phyloP scores from a whole-genome alignment of 75 land plant species.

The Picea sitchensis region DNA sequence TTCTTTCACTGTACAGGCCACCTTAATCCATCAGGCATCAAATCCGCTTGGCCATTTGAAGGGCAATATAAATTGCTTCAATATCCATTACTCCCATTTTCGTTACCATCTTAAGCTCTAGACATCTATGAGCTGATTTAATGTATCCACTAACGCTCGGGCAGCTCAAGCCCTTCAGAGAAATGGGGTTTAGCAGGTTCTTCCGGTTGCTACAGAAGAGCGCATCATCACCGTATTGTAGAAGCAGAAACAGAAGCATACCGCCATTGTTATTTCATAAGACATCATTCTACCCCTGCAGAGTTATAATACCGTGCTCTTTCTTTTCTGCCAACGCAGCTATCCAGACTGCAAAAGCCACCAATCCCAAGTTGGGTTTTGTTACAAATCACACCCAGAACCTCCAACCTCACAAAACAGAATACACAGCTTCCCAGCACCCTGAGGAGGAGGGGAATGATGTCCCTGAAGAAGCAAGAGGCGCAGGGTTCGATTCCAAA shows the following conservation, averaged over 20 bases:
- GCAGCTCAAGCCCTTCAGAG: no score
- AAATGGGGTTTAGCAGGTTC: slow-evolving; percentile 5
- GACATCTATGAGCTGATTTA: no score
- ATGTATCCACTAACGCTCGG: no score
- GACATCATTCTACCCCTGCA: neutral
- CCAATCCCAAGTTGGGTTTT: neutral
- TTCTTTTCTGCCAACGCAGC: neutral
- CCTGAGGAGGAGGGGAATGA: slow-evolving; percentile 7
- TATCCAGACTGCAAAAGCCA: neutral
- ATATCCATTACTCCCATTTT: no score
- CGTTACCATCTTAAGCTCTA: no score
- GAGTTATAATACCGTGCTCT: neutral
- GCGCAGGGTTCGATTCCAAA: neutral
- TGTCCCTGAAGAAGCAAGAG: slow-evolving; percentile 7
- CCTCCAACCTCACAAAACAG: neutral
- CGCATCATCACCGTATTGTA: neutral
- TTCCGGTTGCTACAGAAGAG: neutral
- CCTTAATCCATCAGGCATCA: no score
- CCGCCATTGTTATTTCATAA: neutral
- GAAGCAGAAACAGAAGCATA: neutral
- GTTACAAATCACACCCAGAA: neutral
- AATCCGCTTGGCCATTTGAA: no score
- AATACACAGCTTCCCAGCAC: neutral
- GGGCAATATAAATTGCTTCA: no score
- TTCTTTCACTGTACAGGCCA: no score